Base-by-base conservation (phyloP, 2,329 filamentous ascomycete genomes). In the Chaetomiaceae sp. region DNA sequence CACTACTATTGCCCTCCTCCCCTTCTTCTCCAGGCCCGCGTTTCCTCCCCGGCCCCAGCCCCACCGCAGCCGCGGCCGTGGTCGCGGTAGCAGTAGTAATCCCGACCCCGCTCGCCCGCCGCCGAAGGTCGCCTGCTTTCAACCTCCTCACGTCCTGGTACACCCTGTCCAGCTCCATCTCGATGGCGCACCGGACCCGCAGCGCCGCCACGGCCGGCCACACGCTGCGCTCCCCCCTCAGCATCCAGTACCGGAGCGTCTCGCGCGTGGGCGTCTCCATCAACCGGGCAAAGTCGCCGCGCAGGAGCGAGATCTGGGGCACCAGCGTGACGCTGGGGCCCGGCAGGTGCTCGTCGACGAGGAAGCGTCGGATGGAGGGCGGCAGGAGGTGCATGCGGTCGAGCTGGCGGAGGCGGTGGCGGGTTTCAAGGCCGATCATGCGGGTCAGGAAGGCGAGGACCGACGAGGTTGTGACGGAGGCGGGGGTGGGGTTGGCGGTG, bases 181-280 rank as follows among this genome's bases (percentile, higher is more conserved):
- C 92, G 7, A 97, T 80, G 4, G 85, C 86, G 68, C 89, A 94
- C 6, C 92, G 76, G 6, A 95, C 85, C 62, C 86, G 86, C 56
- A 97, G 71, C 13, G 90, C 89, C 29, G 85, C 85, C 3, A 96
- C 82, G 2, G 90, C 89, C 0, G 91, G 92, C 91, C 92, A 97
- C 0, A 96, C 90, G 60, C 88, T 91, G 57, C 85, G 75, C 70
- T 97, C 92, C 1, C 92, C 92, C 50, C 86, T 79, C 29, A 84
- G 69, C 49, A 95, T 90, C 92, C 91, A 96, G 62, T 92, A 87
- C 53, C 89, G 83, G 3, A 96, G 73, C 8, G 82, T 85, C 54
- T 86, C 82, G 47, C 81, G 77, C 0, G 86, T 92, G 1, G 90
- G 90, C 27, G 87, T 89, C 67, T 95, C 87, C n/a, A 96, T 77